Conservation (phyloP, 345 rosid species). For the Hibiscus syriacus region DNA sequence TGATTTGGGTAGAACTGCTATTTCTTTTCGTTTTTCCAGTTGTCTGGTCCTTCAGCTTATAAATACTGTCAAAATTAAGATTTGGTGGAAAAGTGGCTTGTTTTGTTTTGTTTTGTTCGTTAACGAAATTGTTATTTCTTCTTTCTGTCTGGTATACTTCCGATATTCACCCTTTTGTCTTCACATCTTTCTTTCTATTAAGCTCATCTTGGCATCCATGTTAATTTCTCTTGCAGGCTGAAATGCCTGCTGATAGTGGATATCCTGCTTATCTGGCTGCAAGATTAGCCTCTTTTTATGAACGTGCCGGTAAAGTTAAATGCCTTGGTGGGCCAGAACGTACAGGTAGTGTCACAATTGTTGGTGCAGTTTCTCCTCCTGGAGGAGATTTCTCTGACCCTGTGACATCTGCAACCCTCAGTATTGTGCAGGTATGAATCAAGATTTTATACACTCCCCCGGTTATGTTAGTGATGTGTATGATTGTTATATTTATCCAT, state of each 20-base stretch:
- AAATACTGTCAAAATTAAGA: neutral
- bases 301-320: slow-evolving; percentile 98
- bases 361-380: slow-evolving; percentile 99
- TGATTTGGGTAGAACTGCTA: neutral
- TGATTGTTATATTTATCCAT: neutral
- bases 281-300: slow-evolving; percentile 96
- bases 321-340: slow-evolving; percentile 99
- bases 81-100: neutral
- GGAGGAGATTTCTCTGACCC: slow-evolving; percentile 99
- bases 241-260: slow-evolving; percentile 99
- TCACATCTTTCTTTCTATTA: neutral
- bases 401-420: slow-evolving; percentile 98
- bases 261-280: slow-evolving; percentile 99
- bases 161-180: neutral
- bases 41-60: neutral
- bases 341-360: slow-evolving; percentile 97
- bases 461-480: neutral
- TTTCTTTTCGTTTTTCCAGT: neutral
- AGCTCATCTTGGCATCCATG: slow-evolving; percentile 5
- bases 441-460: neutral
- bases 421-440: slow-evolving; percentile 86
- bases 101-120: neutral
- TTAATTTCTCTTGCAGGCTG: slow-evolving; percentile 62
- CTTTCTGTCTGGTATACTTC: neutral
- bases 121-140: neutral